A percentile compares a stretch with the other conserved stretches of the same genome.
These are phyloP conservation scores for Clitopilus passeckerianus DNA, from an alignment of 768 basidiomycete species.

Conservation along the genomic window DNA sequence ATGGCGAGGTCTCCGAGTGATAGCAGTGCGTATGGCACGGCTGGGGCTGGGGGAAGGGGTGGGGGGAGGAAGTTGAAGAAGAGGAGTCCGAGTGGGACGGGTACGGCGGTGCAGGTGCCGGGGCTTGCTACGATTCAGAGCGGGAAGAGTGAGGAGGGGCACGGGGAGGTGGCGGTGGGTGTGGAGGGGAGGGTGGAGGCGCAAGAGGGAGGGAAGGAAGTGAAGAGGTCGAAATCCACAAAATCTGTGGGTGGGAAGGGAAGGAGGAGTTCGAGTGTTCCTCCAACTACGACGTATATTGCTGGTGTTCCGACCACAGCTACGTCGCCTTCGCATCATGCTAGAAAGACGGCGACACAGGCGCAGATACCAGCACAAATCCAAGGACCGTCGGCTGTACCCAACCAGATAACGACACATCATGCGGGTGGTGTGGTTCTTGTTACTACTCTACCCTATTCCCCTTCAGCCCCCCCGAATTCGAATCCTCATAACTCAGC, in stretches of 20 bases:
- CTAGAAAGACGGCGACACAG: too few relatives aligned
- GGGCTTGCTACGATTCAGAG: neutral
- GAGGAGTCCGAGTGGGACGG: neutral
- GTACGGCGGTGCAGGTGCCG: neutral
- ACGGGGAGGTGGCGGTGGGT: neutral
- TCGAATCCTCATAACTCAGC: too few relatives aligned
- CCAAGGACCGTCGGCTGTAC: neutral
- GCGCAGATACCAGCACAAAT: too few relatives aligned
- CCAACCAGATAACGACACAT: neutral
- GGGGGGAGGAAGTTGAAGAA: constrained; percentile 7
- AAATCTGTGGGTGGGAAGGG: constrained; percentile 5
- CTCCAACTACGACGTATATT: neutral
- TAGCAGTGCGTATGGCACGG: neutral
- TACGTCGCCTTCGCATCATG: too few relatives aligned
- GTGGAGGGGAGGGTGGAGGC: neutral
- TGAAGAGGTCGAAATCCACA: constrained; percentile 5
- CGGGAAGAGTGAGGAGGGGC: neutral
- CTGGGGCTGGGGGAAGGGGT: neutral
- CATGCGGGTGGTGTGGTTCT: neutral
- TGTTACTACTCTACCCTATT: neutral
- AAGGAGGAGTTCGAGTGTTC: constrained; percentile 16
- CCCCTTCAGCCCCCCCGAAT: too few relatives aligned
- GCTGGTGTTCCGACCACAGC: neutral
- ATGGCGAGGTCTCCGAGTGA: neutral
- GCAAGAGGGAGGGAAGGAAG: neutral